These are phyloP conservation scores for Haemoproteus tartakovskyi DNA, from an alignment of 169 alveolate genomes.

Conservation along the genomic window DNA sequence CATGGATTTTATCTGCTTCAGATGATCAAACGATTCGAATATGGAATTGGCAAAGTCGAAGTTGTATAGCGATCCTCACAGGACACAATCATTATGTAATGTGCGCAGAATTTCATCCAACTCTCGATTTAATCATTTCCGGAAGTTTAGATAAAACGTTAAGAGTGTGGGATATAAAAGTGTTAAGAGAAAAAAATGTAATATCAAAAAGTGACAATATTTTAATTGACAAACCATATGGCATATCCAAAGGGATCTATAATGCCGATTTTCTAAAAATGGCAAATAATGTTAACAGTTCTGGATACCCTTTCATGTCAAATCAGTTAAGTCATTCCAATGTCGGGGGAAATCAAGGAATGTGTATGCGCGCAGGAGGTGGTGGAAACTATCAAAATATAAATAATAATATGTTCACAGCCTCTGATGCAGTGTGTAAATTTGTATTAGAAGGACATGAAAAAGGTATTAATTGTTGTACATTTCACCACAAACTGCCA, in stretches of 20 bases:
- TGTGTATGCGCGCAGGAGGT: neutral
- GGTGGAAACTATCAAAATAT: neutral
- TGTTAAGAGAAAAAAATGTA: slow-evolving; percentile 89
- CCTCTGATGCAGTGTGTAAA: slow-evolving; percentile 75
- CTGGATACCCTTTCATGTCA: neutral
- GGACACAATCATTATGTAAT: slow-evolving; percentile 97
- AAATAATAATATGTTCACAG: slow-evolving; percentile 52
- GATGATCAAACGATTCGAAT: slow-evolving; percentile 96
- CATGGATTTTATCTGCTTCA: slow-evolving; percentile 94
- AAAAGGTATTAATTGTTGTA: slow-evolving; percentile 95
- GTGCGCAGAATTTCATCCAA: slow-evolving; percentile 95
- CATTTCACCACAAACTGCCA: slow-evolving; percentile 88
- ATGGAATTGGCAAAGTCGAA: slow-evolving; percentile 97
- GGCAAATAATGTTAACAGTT: neutral
- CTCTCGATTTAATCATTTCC: slow-evolving; percentile 88
- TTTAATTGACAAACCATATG: slow-evolving; percentile 24
- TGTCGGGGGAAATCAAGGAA: too few relatives aligned
- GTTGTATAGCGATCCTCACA: slow-evolving; percentile 83
- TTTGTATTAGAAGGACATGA: slow-evolving; percentile 94
- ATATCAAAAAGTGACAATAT: slow-evolving; percentile 39
- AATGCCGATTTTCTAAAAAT: neutral
- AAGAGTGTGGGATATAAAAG: slow-evolving; percentile 94
- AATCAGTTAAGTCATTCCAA: slow-evolving; percentile 2
- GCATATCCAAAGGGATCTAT: slow-evolving; percentile 1
- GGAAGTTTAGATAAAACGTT: slow-evolving; percentile 93